Base-by-base conservation (phyloP, 2,329 filamentous ascomycete species). In the Chaetomiaceae sp. region DNA sequence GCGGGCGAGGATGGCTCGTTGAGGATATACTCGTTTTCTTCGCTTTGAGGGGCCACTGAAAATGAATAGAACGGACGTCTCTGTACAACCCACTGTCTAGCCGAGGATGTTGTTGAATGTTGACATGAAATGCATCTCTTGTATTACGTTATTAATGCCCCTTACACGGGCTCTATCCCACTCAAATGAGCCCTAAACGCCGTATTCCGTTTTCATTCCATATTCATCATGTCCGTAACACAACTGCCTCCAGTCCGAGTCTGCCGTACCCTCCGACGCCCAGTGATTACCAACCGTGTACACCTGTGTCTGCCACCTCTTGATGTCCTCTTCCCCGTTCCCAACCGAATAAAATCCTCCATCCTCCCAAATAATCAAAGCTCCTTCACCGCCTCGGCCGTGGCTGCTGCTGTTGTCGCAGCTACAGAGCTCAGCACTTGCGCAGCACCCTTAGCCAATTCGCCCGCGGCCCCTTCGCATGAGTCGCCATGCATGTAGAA, bases 401-500 rank as follows among this genome's bases (percentile, higher is more conserved):
- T 59, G 8, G 61, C 62, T 22, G 61, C 61, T 20, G 71, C 69
- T 57, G 72, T 69, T 12, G 69, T 39, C 15, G 72, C 31, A 71
- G 70, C 19, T 69, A 42, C 67, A 37, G 68, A 69, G 37, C 72
- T 68, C 12, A 57, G 23, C 37, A 51, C 23, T 15, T 40, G 29
- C 27, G 36, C 37, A 1, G 31, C 40, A 1, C 37, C 47, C 47
- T 54, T 57, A 20, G 43, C 42, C 17, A 49, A 7, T 25, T 45
- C 46, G 3, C 12, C 25, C 31, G 34, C 39, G 15, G 39, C 48
- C 14, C 71, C 72, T 20, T 72, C 55, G 39, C 78, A 78, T 63
- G 83, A 80, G 67, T 96, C 91, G 62, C 94, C 94, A 60, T 86
- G 85, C 71, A 90, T 89, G 78, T 99, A 99, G 78, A 96, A 99